These are phyloP conservation scores for Kitagawia praeruptora DNA, from an alignment of 129 eudicot species.

Conservation along the genomic window DNA sequence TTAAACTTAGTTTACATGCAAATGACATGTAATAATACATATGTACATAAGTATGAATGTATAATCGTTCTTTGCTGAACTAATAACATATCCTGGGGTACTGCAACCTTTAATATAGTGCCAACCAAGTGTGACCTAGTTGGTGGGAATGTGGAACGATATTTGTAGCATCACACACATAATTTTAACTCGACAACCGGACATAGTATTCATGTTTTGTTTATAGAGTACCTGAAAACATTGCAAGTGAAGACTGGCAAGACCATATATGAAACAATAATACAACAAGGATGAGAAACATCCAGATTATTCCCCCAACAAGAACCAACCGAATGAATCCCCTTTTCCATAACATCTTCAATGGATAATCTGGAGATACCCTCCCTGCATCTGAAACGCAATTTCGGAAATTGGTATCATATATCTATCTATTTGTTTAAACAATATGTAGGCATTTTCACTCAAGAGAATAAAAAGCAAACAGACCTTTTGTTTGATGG, in stretches of 20 bases:
- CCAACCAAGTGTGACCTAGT: not conserved
- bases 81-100: not conserved
- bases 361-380: conserved; percentile 41
- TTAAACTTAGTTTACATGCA: not conserved
- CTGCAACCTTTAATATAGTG: not conserved
- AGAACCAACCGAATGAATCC: conserved; percentile 84
- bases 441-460: not conserved
- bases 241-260: conserved; percentile 81
- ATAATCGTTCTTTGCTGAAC: not conserved
- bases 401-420: not conserved
- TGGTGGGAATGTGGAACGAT: not conserved
- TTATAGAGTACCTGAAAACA: conserved; percentile 61
- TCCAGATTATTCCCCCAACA: conserved; percentile 87
- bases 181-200: not conserved
- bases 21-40: not conserved
- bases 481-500: conserved; percentile 31
- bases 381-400: conserved; percentile 21
- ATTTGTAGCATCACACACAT: not conserved
- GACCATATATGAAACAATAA: conserved; percentile 83
- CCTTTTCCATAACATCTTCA: conserved; percentile 67
- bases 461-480: not conserved
- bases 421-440: not conserved
- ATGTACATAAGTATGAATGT: not conserved
- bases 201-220: not conserved
- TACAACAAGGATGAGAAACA: conserved; percentile 65